Conservation (phyloP, 805 yeast genomes). For the Schizosaccharomyces japonicus region DNA sequence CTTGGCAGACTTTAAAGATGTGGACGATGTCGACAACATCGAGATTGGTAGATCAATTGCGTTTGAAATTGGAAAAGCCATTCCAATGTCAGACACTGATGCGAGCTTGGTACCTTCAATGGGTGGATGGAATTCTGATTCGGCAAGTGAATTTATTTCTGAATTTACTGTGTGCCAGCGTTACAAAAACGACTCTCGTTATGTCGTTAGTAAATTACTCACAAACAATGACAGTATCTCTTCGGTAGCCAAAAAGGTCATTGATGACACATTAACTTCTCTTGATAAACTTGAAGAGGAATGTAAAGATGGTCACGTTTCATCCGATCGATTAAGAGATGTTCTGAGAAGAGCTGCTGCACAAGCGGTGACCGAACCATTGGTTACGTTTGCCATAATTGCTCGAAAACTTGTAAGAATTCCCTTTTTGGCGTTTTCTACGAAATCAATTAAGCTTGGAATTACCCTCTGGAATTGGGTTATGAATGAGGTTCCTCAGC, state of each 20-base stretch:
- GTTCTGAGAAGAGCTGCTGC: conserved; percentile 7
- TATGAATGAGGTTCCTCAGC: conserved; percentile 37
- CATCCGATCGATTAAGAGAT: conserved; percentile 18
- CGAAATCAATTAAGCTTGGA: conserved; percentile 36
- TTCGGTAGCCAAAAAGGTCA: background rate
- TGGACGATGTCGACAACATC: conserved; percentile 21
- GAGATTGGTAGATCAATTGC: conserved; percentile 80
- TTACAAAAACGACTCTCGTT: conserved; percentile 9
- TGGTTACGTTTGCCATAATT: background rate
- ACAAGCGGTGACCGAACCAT: conserved; percentile 4
- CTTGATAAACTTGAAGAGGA: too few relatives aligned
- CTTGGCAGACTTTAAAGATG: conserved; percentile 25
- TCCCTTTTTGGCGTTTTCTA: conserved; percentile 47
- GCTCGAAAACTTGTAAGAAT: conserved; percentile 16
- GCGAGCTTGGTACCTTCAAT: conserved; percentile 23
- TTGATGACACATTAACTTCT: background rate
- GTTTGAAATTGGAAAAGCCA: conserved; percentile 57
- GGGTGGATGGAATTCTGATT: conserved; percentile 21
- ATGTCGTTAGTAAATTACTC: conserved; percentile 9
- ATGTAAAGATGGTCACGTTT: too few relatives aligned
- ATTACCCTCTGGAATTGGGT: conserved; percentile 62
- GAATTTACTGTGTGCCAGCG: conserved; percentile 46
- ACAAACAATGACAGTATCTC: conserved; percentile 10
- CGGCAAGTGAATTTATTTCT: conserved; percentile 49
- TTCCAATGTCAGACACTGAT: conserved; percentile 45